phyloP scores from a whole-genome alignment of 164 flowering plant genomes.

The Umbilicus rupestris region DNA sequence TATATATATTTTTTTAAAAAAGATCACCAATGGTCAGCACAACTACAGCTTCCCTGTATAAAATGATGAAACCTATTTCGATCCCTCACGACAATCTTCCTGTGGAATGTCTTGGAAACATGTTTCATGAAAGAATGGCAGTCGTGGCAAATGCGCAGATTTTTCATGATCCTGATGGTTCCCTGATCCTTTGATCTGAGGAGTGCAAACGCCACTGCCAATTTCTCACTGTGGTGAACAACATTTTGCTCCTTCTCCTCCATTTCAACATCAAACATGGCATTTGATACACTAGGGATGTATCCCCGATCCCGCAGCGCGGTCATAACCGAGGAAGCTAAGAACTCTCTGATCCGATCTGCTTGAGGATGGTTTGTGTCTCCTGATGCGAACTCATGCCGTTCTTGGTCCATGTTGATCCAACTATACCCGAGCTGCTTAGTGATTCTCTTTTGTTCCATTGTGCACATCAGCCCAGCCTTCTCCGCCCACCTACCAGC shows the following conservation, averaged over 20 bases:
- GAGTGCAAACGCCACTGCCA: constrained; percentile 33
- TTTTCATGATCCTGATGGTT: constrained; percentile 36
- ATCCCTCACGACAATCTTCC: constrained; percentile 40
- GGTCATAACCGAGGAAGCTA: constrained; percentile 19
- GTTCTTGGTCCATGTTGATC: constrained; percentile 20
- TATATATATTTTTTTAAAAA: too few species aligned
- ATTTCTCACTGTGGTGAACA: constrained; percentile 32
- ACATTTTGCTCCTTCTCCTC: constrained; percentile 36
- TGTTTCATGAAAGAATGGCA: constrained; percentile 52
- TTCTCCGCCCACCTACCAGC: constrained; percentile 29
- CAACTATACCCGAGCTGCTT: constrained; percentile 39
- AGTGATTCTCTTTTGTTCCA: constrained; percentile 32
- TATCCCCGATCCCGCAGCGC: constrained; percentile 22
- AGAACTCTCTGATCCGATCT: constrained; percentile 21
- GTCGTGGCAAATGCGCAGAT: constrained; percentile 46
- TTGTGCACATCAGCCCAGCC: constrained; percentile 24
- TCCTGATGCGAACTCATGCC: constrained; percentile 39
- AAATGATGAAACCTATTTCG: constrained; percentile 49
- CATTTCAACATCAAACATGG: constrained; percentile 29
- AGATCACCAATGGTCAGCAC: constrained; percentile 42
- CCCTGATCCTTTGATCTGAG: constrained; percentile 15
- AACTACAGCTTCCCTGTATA: constrained; percentile 34
- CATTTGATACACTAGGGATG: constrained; percentile 20
- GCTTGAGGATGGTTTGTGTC: constrained; percentile 28
- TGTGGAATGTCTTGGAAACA: constrained; percentile 27